Evolutionary conservation across 2,329 filamentous ascomycete genomes (phyloP).

Genomic region (Cordyceps javanica): DNA sequence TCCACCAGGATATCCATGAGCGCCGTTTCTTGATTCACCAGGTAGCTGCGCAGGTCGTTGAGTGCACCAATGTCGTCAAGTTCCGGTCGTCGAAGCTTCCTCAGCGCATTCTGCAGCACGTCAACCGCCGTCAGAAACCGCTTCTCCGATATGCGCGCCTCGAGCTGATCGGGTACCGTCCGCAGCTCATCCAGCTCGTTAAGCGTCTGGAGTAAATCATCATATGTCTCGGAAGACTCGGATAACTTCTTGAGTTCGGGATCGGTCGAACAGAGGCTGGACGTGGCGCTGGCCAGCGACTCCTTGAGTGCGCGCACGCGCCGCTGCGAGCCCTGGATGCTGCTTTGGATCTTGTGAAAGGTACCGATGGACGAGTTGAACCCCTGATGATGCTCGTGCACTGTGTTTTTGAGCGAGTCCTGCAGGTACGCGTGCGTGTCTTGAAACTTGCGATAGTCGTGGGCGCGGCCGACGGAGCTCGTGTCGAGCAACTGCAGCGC

Average conservation of each 20-base stretch:
- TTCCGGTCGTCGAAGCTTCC: conserved; percentile 78
- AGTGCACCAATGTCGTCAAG: conserved; percentile 88
- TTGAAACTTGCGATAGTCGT: conserved; percentile 80
- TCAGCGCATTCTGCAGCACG: conserved; percentile 78
- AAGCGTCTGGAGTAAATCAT: conserved; percentile 78
- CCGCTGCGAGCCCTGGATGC: conserved; percentile 82
- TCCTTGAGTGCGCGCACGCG: conserved; percentile 77
- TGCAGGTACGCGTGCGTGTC: conserved; percentile 84
- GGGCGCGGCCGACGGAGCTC: conserved; percentile 86
- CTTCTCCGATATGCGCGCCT: conserved; percentile 94
- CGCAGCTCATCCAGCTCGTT: conserved; percentile 83
- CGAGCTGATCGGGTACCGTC: conserved; percentile 82
- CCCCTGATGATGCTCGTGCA: conserved; percentile 97
- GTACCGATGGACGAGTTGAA: conserved; percentile 99
- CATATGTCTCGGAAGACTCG: conserved; percentile 80
- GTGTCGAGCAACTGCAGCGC: conserved; percentile 91
- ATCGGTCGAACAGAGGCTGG: conserved; percentile 75
- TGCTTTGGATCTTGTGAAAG: conserved; percentile 96
- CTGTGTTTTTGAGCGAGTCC: conserved; percentile 84
- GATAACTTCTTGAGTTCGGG: conserved; percentile 89
- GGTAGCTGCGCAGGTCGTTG: conserved; percentile 77
- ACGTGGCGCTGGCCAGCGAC: conserved; percentile 74
- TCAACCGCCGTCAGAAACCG: conserved; percentile 90
- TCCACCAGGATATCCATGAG: conserved; percentile 95
- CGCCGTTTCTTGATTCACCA: conserved; percentile 86